Conservation (phyloP, 805 yeast genomes). For the Wickerhamomyces silvicola region DNA sequence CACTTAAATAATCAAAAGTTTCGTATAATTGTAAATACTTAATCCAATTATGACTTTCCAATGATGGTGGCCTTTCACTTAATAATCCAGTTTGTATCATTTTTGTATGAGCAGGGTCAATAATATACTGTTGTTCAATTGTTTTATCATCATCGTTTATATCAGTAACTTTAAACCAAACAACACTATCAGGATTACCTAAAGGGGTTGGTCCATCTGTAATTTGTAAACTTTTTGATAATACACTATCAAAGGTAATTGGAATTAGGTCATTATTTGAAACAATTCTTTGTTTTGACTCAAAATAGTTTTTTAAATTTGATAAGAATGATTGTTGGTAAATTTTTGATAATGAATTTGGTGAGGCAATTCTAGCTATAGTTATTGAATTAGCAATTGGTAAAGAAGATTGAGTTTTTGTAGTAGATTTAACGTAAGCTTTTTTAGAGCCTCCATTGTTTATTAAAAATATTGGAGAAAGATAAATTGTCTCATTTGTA, state of each 20-base stretch:
- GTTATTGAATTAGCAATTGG: conserved; percentile 58
- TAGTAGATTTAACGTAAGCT: conserved; percentile 13
- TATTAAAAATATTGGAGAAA: conserved; percentile 57
- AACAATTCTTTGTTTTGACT: conserved; percentile 50
- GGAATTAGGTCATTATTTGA: conserved; percentile 66
- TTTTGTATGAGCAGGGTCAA: conserved; percentile 64
- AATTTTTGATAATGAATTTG: conserved; percentile 57
- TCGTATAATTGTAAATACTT: conserved; percentile 40
- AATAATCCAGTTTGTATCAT: conserved; percentile 60
- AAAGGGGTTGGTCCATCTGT: conserved; percentile 32
- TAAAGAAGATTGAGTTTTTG: conserved; percentile 18
- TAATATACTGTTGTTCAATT: conserved; percentile 37
- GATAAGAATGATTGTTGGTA: conserved; percentile 55
- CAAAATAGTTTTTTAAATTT: conserved; percentile 58
- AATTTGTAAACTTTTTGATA: conserved; percentile 42
- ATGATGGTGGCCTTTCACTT: conserved; percentile 28
- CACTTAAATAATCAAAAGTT: conserved; percentile 28
- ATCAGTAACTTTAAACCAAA: conserved; percentile 76
- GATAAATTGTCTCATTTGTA: conserved; percentile 33
- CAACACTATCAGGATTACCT: conserved; percentile 65
- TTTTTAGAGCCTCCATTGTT: conserved; percentile 36
- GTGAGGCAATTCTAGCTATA: conserved; percentile 62
- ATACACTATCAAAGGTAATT: conserved; percentile 62
- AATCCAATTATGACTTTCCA: conserved; percentile 32
- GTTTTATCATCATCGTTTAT: conserved; percentile 28